Conservation (phyloP, 1,139 yeast species). For the Wickerhamomyces sp. region DNA sequence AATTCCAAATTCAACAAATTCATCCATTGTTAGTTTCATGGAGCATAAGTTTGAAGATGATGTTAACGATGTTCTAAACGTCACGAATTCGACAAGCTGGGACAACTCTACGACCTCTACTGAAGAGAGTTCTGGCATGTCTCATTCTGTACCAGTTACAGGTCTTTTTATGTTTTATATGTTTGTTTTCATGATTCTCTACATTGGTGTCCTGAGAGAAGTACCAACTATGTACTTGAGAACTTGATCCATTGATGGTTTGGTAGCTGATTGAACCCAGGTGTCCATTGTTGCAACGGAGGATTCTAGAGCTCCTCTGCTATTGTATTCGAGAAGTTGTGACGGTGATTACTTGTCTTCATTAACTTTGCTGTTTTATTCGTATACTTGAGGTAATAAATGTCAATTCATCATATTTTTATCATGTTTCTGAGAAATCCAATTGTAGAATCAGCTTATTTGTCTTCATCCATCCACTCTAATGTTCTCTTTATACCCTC, state of each 20-base stretch:
- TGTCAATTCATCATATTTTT: too few species aligned
- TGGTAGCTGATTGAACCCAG: too few species aligned
- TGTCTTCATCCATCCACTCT: conserved; percentile 81
- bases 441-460: background rate
- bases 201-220: background rate
- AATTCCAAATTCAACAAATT: conserved; percentile 6
- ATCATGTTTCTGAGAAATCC: too few species aligned
- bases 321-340: too few species aligned
- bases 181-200: background rate
- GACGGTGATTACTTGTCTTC: too few species aligned
- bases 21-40: conserved; percentile 4
- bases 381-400: too few species aligned
- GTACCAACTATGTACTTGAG: background rate
- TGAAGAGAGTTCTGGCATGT: background rate
- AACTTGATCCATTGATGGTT: background rate
- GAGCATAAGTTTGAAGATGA: conserved; percentile 1
- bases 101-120: background rate
- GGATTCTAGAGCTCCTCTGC: too few species aligned
- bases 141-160: background rate
- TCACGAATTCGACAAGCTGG: background rate
- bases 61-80: conserved; percentile 1
- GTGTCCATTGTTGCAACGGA: too few species aligned
- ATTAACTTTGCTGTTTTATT: too few species aligned
- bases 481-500: conserved; percentile 78
- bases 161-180: background rate